A percentile compares a stretch with the other conserved stretches of the same genome.
These are phyloP conservation scores for Solanum neorickii DNA, from an alignment of 257 asterid genomes.

Conservation along the genomic window DNA sequence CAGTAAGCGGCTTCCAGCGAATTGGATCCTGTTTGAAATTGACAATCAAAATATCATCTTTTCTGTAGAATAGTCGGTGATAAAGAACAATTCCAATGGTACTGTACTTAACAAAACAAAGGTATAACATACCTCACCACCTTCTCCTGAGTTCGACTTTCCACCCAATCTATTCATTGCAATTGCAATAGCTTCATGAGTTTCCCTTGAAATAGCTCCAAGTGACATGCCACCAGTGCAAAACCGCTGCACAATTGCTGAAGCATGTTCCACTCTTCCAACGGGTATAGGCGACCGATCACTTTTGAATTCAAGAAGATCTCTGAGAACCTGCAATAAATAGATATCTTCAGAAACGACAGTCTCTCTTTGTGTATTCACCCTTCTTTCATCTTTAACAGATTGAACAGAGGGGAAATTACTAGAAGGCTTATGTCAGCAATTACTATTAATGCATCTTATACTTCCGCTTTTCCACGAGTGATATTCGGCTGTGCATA, in stretches of 20 bases:
- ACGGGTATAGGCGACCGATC: constrained; percentile 86
- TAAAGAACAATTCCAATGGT: background rate
- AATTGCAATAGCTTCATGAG: constrained; percentile 98
- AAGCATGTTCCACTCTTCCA: constrained; percentile 89
- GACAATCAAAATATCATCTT: background rate
- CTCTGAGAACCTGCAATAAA: constrained; percentile 76
- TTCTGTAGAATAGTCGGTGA: background rate
- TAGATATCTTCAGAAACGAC: background rate
- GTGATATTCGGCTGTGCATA: background rate
- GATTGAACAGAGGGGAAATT: background rate
- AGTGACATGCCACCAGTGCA: constrained; percentile 99
- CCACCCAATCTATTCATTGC: constrained; percentile 98
- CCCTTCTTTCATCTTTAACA: background rate
- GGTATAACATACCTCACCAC: constrained; percentile 76
- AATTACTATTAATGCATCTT: background rate
- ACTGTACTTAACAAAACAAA: background rate
- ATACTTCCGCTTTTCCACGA: background rate
- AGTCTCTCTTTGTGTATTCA: background rate
- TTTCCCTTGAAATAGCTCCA: constrained; percentile 99
- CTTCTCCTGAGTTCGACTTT: constrained; percentile 97
- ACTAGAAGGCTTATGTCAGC: background rate
- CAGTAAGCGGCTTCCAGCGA: constrained; percentile 96
- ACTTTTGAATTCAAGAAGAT: constrained; percentile 84
- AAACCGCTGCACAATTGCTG: constrained; percentile 83
- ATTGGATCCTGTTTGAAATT: constrained; percentile 73